Conservation (phyloP, 2,329 filamentous ascomycete genomes). For the Trichoderma sp. region DNA sequence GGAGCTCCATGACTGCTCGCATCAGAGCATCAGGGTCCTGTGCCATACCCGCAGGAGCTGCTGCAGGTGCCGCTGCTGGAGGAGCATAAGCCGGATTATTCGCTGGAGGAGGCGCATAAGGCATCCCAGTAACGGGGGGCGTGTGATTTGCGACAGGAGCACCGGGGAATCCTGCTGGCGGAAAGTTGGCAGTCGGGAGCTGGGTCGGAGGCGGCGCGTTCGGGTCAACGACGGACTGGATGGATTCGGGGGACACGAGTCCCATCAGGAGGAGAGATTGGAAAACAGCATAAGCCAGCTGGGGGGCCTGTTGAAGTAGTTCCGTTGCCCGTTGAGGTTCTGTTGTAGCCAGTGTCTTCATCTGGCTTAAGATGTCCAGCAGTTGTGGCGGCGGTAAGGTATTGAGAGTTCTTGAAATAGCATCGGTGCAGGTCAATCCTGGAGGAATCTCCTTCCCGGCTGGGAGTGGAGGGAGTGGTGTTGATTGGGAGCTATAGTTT, state of each 20-base stretch:
- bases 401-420: conserved; percentile 86
- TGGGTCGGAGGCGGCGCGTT: conserved; percentile 42
- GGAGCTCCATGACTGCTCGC: conserved; percentile 76
- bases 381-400: conserved; percentile 85
- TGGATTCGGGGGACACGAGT: conserved; percentile 79
- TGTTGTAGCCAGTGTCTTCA: conserved; percentile 82
- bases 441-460: conserved; percentile 80
- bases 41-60: conserved; percentile 35
- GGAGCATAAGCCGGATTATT: conserved; percentile 39
- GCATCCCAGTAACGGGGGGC: conserved; percentile 45
- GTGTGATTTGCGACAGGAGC: conserved; percentile 43
- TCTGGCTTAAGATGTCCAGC: conserved; percentile 88
- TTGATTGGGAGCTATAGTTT: conserved; percentile 38
- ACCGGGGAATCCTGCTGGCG: conserved; percentile 37
- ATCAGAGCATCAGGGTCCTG: conserved; percentile 71
- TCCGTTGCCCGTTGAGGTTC: conserved; percentile 84
- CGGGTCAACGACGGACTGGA: conserved; percentile 75
- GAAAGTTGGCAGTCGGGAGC: conserved; percentile 34
- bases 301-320: conserved; percentile 82
- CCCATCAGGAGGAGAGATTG: conserved; percentile 91
- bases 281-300: conserved; percentile 92
- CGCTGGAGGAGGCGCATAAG: conserved; percentile 46
- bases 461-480: conserved; percentile 74
- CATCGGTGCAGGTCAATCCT: conserved; percentile 80
- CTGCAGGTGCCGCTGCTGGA: conserved; percentile 34